These are phyloP conservation scores for Malassezia arunalokei DNA, from an alignment of 1,284 basidiomycete genomes.

Conservation along the genomic window DNA sequence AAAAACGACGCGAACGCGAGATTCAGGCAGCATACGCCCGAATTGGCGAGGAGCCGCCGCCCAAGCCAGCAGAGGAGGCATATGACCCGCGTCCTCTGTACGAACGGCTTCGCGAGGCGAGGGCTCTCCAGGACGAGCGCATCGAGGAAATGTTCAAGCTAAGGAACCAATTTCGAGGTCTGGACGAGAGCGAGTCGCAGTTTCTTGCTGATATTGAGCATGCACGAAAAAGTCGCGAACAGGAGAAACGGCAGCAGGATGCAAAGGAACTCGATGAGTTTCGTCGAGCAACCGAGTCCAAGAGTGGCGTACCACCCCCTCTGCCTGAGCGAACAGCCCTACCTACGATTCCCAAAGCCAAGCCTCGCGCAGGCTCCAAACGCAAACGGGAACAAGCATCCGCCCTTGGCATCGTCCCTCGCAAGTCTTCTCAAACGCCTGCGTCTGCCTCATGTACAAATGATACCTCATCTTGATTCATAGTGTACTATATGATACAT, in stretches of 20 bases:
- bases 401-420: slow-evolving; percentile 12
- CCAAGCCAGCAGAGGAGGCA: slow-evolving; percentile 58
- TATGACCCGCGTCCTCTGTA: slow-evolving; percentile 79
- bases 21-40: slow-evolving; percentile 86
- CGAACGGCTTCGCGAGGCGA: slow-evolving; percentile 50
- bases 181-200: slow-evolving; percentile 34
- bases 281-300: slow-evolving; percentile 12
- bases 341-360: slow-evolving; percentile 7
- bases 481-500: too few relatives aligned
- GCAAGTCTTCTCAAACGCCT: background rate
- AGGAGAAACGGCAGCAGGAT: slow-evolving; percentile 15
- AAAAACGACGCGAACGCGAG: slow-evolving; percentile 63
- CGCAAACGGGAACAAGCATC: slow-evolving; percentile 7
- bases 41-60: slow-evolving; percentile 57
- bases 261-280: slow-evolving; percentile 25
- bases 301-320: background rate
- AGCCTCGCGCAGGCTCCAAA: slow-evolving; percentile 2
- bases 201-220: slow-evolving; percentile 29
- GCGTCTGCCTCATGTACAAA: too few relatives aligned
- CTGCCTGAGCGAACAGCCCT: background rate
- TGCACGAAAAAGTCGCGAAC: slow-evolving; percentile 17
- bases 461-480: too few relatives aligned
- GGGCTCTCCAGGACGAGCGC: slow-evolving; percentile 23
- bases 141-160: slow-evolving; percentile 31
- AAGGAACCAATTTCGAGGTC: slow-evolving; percentile 39